These are phyloP conservation scores for Farysia itapuensis DNA, from an alignment of 1,284 basidiomycete genomes.

Conservation along the genomic window DNA sequence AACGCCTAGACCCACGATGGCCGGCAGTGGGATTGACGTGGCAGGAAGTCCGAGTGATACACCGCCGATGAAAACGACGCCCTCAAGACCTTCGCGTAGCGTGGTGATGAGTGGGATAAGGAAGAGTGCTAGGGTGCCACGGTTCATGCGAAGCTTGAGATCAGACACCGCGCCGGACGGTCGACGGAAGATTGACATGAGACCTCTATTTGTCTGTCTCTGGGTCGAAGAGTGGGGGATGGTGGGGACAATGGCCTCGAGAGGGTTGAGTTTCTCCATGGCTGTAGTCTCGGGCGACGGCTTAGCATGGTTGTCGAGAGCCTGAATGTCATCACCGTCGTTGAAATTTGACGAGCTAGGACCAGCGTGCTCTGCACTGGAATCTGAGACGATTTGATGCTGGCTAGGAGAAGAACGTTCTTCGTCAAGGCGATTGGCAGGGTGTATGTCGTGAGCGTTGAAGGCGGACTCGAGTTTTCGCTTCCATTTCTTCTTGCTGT, in stretches of 20 bases:
- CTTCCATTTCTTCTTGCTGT: slow-evolving; percentile 51
- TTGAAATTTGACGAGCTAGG: neutral
- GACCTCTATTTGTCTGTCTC: neutral
- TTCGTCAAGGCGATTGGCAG: slow-evolving; percentile 1
- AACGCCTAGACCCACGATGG: slow-evolving; percentile 47
- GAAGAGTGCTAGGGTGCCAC: slow-evolving; percentile 45
- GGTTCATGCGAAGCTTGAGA: slow-evolving; percentile 31
- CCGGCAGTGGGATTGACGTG: slow-evolving; percentile 53
- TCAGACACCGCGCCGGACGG: slow-evolving; percentile 15
- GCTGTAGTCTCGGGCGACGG: slow-evolving; percentile 10
- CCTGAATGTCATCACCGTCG: neutral
- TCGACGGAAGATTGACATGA: slow-evolving; percentile 8
- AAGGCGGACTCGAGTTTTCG: slow-evolving; percentile 51
- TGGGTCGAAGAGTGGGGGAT: slow-evolving; percentile 1
- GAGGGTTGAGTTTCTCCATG: slow-evolving; percentile 29
- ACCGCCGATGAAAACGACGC: slow-evolving; percentile 56
- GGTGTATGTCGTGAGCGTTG: slow-evolving; percentile 10
- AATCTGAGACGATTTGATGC: too few relatives aligned
- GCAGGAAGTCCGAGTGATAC: slow-evolving; percentile 55
- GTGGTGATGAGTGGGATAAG: slow-evolving; percentile 55
- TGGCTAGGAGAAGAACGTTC: neutral
- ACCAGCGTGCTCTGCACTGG: too few relatives aligned
- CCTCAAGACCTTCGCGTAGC: slow-evolving; percentile 56
- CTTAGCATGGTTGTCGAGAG: neutral
- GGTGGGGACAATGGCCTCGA: slow-evolving; percentile 20